A percentile compares a stretch with the other conserved stretches of the same genome.
Evolutionary conservation across 2,329 filamentous ascomycete genomes (phyloP).

Genomic region (Drechslerella coelobrocha): DNA sequence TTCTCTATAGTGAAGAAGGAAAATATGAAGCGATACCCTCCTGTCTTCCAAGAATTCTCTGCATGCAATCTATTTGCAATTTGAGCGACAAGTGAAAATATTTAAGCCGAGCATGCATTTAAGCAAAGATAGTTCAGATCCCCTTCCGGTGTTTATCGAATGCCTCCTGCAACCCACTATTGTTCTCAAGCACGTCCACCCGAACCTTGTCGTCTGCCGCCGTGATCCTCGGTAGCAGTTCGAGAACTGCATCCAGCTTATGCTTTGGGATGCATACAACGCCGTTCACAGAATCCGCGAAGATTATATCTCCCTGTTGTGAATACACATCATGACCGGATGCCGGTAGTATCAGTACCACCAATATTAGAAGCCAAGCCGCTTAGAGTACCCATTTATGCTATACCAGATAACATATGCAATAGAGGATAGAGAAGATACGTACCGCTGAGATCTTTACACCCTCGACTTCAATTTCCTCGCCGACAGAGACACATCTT

Average conservation of each 20-base stretch:
- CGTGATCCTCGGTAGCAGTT: slow-evolving; percentile 65
- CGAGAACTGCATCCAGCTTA: slow-evolving; percentile 67
- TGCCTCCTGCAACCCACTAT: slow-evolving; percentile 70
- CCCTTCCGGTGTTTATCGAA: slow-evolving; percentile 66
- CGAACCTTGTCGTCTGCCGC: slow-evolving; percentile 68
- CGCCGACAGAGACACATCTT: slow-evolving; percentile 64
- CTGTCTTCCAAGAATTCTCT: too few relatives aligned
- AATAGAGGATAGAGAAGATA: slow-evolving; percentile 5
- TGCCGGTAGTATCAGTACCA: too few relatives aligned
- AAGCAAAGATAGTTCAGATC: slow-evolving; percentile 2
- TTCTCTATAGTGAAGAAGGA: too few relatives aligned
- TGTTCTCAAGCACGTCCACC: slow-evolving; percentile 67
- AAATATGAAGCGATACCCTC: too few relatives aligned
- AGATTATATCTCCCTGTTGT: slow-evolving; percentile 69
- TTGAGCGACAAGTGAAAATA: too few relatives aligned
- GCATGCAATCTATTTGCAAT: too few relatives aligned
- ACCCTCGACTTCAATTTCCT: slow-evolving; percentile 58
- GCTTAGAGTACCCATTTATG: too few relatives aligned
- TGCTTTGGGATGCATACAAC: slow-evolving; percentile 71
- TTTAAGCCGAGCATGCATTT: too few relatives aligned
- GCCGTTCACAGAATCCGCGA: slow-evolving; percentile 73
- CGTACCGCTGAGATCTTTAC: slow-evolving; percentile 57
- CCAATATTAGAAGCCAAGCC: too few relatives aligned
- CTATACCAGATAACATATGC: neutral
- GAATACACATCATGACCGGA: slow-evolving; percentile 58